Percentiles rank a stretch among this genome's conserved stretches.
phyloP scores from a whole-genome alignment of 306 rosid species.

The Prunus campanulata region DNA sequence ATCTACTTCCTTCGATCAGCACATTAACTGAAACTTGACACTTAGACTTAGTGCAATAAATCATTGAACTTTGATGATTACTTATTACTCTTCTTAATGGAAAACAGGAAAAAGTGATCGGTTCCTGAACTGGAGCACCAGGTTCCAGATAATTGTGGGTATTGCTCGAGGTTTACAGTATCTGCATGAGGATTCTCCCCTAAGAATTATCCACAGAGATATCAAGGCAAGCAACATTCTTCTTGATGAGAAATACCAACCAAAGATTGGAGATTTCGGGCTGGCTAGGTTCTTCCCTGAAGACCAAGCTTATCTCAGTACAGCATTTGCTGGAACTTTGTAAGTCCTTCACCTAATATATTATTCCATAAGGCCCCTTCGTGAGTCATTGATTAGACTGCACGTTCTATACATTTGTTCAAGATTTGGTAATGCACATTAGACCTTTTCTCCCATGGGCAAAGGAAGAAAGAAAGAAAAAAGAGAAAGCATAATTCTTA shows the following conservation, averaged over 20 bases:
- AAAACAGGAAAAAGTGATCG: slow-evolving; percentile 51
- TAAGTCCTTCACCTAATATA: slow-evolving; percentile 33
- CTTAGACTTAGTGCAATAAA: neutral
- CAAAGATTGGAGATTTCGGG: slow-evolving; percentile 92
- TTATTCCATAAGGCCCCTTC: neutral
- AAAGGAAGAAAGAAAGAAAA: neutral
- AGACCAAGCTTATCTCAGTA: slow-evolving; percentile 86
- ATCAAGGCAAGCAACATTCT: slow-evolving; percentile 96
- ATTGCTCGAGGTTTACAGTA: slow-evolving; percentile 86
- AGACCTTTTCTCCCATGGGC: neutral
- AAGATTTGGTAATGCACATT: neutral
- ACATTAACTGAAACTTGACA: neutral
- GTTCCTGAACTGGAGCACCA: slow-evolving; percentile 64
- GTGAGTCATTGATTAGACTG: neutral
- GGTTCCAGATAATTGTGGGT: slow-evolving; percentile 77
- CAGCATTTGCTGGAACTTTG: slow-evolving; percentile 90
- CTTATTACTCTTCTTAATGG: slow-evolving; percentile 7
- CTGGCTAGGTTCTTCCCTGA: slow-evolving; percentile 94
- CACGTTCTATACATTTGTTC: neutral
- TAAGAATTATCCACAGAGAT: slow-evolving; percentile 83
- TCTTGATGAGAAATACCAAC: slow-evolving; percentile 78
- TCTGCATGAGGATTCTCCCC: slow-evolving; percentile 86
- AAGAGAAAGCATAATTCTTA: neutral
- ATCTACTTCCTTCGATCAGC: neutral
- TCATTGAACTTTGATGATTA: neutral